These are phyloP conservation scores for Penstemon newberryi DNA, from an alignment of 257 asterid species.

Conservation along the genomic window DNA sequence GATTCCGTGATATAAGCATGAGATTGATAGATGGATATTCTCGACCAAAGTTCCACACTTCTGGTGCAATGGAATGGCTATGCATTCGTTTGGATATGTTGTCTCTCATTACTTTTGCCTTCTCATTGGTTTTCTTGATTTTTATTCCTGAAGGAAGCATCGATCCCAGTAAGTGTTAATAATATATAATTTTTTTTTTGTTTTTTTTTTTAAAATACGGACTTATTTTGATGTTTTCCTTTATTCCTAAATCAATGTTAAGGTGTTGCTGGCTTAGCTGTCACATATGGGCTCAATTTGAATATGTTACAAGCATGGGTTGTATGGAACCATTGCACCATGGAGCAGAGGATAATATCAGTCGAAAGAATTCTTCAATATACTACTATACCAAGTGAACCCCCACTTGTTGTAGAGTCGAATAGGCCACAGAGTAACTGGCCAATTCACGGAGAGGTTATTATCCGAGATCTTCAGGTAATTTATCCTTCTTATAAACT, in stretches of 20 bases:
- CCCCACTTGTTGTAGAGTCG: conserved; percentile 74
- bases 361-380: conserved; percentile 93
- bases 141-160: conserved; percentile 76
- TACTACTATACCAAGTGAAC: conserved; percentile 61
- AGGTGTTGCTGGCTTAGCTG: conserved; percentile 92
- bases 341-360: conserved; percentile 83
- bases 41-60: conserved; percentile 66
- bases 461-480: conserved; percentile 79
- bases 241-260: conserved; percentile 21
- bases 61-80: conserved; percentile 96
- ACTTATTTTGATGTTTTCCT: neutral
- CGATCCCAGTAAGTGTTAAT: conserved; percentile 61
- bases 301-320: conserved; percentile 67
- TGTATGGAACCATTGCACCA: conserved; percentile 65
- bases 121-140: conserved; percentile 65
- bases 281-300: conserved; percentile 82
- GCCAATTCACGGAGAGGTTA: conserved; percentile 76
- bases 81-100: conserved; percentile 77
- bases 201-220: neutral
- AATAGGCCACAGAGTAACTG: conserved; percentile 57
- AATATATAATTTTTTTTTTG: neutral
- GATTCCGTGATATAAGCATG: conserved; percentile 73
- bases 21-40: conserved; percentile 76
- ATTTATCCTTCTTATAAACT: neutral
- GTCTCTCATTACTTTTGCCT: conserved; percentile 68